phyloP scores from a whole-genome alignment of 257 asterid species.

The Orobanche coerulescens region DNA sequence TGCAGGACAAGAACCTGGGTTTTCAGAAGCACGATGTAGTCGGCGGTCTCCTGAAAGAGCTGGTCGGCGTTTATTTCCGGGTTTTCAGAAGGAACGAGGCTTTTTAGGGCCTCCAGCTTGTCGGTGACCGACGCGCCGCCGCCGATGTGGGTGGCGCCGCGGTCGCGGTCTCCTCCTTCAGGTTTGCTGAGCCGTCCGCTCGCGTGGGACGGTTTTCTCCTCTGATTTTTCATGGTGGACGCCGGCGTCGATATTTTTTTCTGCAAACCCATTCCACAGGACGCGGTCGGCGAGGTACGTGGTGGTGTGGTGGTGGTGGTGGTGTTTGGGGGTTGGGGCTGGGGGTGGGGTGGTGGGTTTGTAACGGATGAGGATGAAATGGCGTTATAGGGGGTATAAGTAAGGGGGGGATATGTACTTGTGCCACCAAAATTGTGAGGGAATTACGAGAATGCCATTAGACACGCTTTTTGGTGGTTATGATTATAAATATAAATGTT shows the following conservation, averaged over 20 bases:
- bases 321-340: background rate
- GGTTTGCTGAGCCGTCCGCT: conserved; percentile 26
- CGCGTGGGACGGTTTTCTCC: conserved; percentile 30
- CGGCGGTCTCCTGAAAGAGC: conserved; percentile 65
- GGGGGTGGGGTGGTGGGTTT: conserved; percentile 7
- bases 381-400: conserved; percentile 44
- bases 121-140: conserved; percentile 36
- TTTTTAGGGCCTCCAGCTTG: conserved; percentile 66
- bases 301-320: no score
- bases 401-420: conserved; percentile 21
- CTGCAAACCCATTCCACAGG: conserved; percentile 49
- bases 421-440: conserved; percentile 21
- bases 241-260: conserved; percentile 26
- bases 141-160: conserved; percentile 11
- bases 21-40: conserved; percentile 61
- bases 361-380: conserved; percentile 25
- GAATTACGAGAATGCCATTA: conserved; percentile 37
- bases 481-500: no score
- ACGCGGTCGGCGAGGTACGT: no score
- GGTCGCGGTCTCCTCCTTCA: conserved; percentile 13
- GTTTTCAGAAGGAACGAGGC: conserved; percentile 43
- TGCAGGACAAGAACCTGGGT: conserved; percentile 70
- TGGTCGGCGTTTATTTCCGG: conserved; percentile 38
- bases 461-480: background rate
- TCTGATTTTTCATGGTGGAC: conserved; percentile 21